Evolutionary conservation across 2,329 filamentous ascomycete genomes (phyloP).

Genomic region (Hymenotorrendiella dingleyae): DNA sequence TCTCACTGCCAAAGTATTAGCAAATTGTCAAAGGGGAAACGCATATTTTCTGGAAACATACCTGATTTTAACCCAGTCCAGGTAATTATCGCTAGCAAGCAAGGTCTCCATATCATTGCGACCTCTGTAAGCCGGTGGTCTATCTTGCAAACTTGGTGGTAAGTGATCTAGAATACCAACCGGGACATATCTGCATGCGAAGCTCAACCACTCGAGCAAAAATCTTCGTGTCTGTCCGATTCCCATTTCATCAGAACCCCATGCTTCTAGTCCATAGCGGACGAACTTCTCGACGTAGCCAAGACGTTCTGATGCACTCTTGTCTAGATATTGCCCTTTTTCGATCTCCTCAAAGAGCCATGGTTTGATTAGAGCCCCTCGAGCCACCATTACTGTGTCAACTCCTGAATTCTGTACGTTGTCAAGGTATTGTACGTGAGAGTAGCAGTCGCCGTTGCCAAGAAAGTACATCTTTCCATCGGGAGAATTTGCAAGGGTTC

Average conservation of each 20-base stretch:
- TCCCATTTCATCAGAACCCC: slow-evolving; percentile 93
- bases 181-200: slow-evolving; percentile 86
- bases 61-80: slow-evolving; percentile 99
- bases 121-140: slow-evolving; percentile 77
- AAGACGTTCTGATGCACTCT: slow-evolving; percentile 81
- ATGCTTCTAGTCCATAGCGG: slow-evolving; percentile 84
- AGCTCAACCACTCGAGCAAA: slow-evolving; percentile 92
- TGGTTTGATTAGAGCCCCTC: slow-evolving; percentile 92
- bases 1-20: slow-evolving; percentile 58
- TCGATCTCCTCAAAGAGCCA: slow-evolving; percentile 98
- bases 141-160: slow-evolving; percentile 82
- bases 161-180: slow-evolving; percentile 82
- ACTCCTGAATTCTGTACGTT: slow-evolving; percentile 73
- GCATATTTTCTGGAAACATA: slow-evolving; percentile 47
- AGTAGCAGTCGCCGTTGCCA: slow-evolving; percentile 95
- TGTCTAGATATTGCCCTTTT: slow-evolving; percentile 88
- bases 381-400: slow-evolving; percentile 95
- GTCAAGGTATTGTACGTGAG: slow-evolving; percentile 78
- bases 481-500: slow-evolving; percentile 60
- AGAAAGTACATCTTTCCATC: slow-evolving; percentile 79
- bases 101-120: slow-evolving; percentile 92
- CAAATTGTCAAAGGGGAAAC: neutral
- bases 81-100: slow-evolving; percentile 83
- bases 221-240: slow-evolving; percentile 88
- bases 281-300: slow-evolving; percentile 83